Evolutionary conservation across 129 eudicot genomes (phyloP).

Genomic region (Pulicaria dysenterica): DNA sequence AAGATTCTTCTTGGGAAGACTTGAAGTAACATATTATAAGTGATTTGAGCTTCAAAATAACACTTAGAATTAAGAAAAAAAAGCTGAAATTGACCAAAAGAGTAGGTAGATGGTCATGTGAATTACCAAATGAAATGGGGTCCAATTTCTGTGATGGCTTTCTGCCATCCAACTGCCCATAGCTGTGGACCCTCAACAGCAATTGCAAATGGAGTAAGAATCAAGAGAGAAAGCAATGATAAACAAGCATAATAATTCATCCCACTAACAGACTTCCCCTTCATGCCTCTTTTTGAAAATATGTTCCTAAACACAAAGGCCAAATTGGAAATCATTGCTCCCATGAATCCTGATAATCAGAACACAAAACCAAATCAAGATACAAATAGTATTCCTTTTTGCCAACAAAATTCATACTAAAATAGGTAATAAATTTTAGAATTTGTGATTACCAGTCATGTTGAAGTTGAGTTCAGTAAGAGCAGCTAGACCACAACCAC

Average conservation of each 20-base stretch:
- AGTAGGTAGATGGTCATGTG: constrained; percentile 38
- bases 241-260: constrained; percentile 85
- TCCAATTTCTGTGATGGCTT: constrained; percentile 65
- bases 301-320: constrained; percentile 76
- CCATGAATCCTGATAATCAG: constrained; percentile 62
- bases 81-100: constrained; percentile 20
- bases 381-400: not conserved
- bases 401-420: not conserved
- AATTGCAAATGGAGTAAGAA: constrained; percentile 78
- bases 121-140: constrained; percentile 69
- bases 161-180: constrained; percentile 79
- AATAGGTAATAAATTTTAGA: constrained; percentile 19
- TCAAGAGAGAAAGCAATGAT: constrained; percentile 61
- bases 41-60: not conserved
- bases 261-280: constrained; percentile 82
- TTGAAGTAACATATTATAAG: constrained; percentile 4
- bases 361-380: constrained; percentile 24
- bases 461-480: constrained; percentile 73
- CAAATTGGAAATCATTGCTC: constrained; percentile 80
- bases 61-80: constrained; percentile 11
- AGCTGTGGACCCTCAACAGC: constrained; percentile 80
- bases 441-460: constrained; percentile 61
- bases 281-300: constrained; percentile 74
- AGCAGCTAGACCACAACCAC: constrained; percentile 76
- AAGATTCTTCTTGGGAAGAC: not conserved